Base-by-base conservation (phyloP, 495 filamentous ascomycete genomes). In the Aspergillus heteromorphus region DNA sequence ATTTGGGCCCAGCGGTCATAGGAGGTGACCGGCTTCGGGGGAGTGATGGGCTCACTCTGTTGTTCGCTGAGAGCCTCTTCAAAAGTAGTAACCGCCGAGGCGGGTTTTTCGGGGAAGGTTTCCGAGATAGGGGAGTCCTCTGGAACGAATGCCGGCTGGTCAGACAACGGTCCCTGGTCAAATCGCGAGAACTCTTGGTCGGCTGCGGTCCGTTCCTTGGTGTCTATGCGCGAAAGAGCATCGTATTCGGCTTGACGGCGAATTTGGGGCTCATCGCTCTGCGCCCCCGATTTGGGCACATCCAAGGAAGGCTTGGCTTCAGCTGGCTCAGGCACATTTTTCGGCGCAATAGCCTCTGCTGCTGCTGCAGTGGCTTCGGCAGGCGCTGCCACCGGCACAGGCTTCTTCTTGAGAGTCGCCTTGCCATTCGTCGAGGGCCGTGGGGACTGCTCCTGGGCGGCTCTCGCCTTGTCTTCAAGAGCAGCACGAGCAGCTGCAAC, bases 1-100 rank as follows among this genome's bases (percentile, higher is more conserved):
- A 97, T 96, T 73, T 95, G 89, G 3, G 91, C 92, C 93, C 93
- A 98, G 34, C 91, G 83, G 63, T 92, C 88, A 49, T 84, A 77
- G 25, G 76, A 53, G 68, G 77, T 58, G 27, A 29, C 41, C 11
- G 48, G 16, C 10, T 42, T 38, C 8, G 52, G 30, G 23, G 57
- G 40, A 40, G 54, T 34, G 40, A 10, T 53, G n/a, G 53, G 40
- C 34, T 62, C 62, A 6, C 54, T 27, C 25, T 48, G 25, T 7
- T 49, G 18, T n/a, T 47, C 51, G 4, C 18, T 11, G 27, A 25
- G 30, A 7, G 20, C 29, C 40, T 51, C 21, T 2, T 51, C 49
- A 5, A 8, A 13, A 18, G 49, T 14, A 29, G 49, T 18, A 18
- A 65, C 53, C 6, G 56, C 57, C 16, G 41, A 25, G 0, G 40